Conservation (phyloP, 176 grass and related monocot species). For the Poa annua region DNA sequence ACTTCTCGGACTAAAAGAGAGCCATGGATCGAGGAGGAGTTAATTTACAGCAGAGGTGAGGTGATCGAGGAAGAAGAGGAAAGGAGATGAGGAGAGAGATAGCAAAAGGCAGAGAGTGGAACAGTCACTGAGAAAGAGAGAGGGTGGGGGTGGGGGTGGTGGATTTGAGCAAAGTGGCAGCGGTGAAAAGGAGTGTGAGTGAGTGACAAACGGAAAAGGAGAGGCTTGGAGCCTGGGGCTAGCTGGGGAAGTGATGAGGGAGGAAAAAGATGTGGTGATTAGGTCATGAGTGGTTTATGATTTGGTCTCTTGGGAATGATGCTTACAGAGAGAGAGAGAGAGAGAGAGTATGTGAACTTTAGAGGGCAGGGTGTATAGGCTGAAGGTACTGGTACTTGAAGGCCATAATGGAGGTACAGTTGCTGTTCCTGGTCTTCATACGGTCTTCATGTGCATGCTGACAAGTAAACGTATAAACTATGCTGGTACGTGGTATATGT, state of each 20-base stretch:
- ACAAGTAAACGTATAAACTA: conserved; percentile 34
- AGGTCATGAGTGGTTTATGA: conserved; percentile 98
- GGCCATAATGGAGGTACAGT: conserved; percentile 47
- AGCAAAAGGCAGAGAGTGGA: conserved; percentile 45
- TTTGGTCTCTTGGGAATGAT: conserved; percentile 71
- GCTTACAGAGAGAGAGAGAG: conserved; percentile 43
- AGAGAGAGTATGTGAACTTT: conserved; percentile 11
- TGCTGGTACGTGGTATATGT: not conserved
- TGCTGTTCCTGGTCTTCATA: conserved; percentile 37
- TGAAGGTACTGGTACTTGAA: conserved; percentile 45
- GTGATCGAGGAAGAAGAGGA: conserved; percentile 43
- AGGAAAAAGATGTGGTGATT: conserved; percentile 72
- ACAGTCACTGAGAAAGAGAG: conserved; percentile 62
- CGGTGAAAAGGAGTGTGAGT: conserved; percentile 47
- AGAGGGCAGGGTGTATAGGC: conserved; percentile 42
- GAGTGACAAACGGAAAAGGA: conserved; percentile 33
- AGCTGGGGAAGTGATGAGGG: conserved; percentile 51
- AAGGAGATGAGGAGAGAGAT: conserved; percentile 25
- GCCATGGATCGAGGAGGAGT: conserved; percentile 22
- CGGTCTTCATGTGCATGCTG: conserved; percentile 41
- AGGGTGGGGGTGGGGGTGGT: conserved; percentile 26
- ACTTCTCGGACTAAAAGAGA: conserved; percentile 12
- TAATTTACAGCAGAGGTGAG: conserved; percentile 19
- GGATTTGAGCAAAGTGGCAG: conserved; percentile 56
- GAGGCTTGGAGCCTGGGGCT: conserved; percentile 47